Evolutionary conservation across 305 asterid genomes (phyloP).

Genomic region (Withania somnifera): DNA sequence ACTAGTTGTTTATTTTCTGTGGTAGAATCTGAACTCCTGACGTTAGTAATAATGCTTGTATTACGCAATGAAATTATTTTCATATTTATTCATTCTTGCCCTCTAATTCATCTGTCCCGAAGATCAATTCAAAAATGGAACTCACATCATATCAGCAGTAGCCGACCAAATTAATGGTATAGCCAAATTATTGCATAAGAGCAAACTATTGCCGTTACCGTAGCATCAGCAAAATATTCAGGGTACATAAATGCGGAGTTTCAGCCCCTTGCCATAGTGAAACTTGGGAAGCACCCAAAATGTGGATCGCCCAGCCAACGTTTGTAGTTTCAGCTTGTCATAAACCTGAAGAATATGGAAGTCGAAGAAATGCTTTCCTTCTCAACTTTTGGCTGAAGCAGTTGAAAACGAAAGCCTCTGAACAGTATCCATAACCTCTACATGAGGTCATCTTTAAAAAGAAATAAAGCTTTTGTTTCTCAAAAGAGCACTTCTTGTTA

Average conservation of each 20-base stretch:
- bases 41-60: neutral
- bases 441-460: no score
- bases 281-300: neutral
- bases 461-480: no score
- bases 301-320: neutral
- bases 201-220: neutral
- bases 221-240: neutral
- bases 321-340: neutral
- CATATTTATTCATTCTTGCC: neutral
- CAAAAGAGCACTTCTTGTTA: no score
- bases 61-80: no score
- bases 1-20: neutral
- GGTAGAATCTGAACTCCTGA: neutral
- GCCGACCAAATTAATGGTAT: neutral
- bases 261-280: neutral
- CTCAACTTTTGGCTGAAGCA: neutral
- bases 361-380: neutral
- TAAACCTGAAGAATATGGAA: neutral
- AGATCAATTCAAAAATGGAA: neutral
- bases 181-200: neutral
- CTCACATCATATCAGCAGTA: neutral
- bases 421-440: no score
- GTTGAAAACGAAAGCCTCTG: no score
- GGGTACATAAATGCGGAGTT: neutral
- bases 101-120: neutral